Evolutionary conservation across 2,329 filamentous ascomycete species (phyloP), one percentile per base, ranked within the genome.

Genomic region (Talaromyces atroroseus): DNA sequence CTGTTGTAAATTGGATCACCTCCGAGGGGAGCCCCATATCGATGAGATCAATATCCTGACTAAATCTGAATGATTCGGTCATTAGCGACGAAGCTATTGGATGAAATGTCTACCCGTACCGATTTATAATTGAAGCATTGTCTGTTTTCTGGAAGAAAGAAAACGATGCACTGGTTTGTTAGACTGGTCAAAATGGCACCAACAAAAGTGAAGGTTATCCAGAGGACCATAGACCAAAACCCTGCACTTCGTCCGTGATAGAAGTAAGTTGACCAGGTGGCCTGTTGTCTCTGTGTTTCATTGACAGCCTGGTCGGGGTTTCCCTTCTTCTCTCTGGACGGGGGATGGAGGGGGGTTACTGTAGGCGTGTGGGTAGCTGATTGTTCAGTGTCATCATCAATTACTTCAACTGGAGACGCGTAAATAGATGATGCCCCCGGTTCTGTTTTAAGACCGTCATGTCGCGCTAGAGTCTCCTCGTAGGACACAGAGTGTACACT

Each of bases 11-110:
- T 12, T 57, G 53, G 5, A 21, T 29, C 2, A 21, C 45, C 14
- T 57, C 68, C 21, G 71, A 63, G 2, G 75, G 47, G 16, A 51
- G 16, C 21, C 5, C 7, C 20, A 51, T 47, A 38, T 46, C 32
- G 16, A 40, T 51, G 16, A 51, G 21, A 5, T 56, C 38, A 2
- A 56, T 24, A 49, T 51, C 46, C n/a, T 40, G 48, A 55, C 73
- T 76, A 16, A 54, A 54, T 34, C 53, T 55, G 34, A 18, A 3
- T 11, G 11, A 38, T 23, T 20, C 40, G 7, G 1, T 10, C 23
- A n/a, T 52, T 7, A 29, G 21, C n/a, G 2, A 48, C 12, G 5
- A 5, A 34, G 26, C 4, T 8, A 8, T 29, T 8, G 8, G 26
- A 29, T 29, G 26, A 8, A 29, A 29, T 29, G 26, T 29, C 26